Evolutionary conservation across 2,329 filamentous ascomycete genomes (phyloP).

Genomic region (Geosmithia morbida): DNA sequence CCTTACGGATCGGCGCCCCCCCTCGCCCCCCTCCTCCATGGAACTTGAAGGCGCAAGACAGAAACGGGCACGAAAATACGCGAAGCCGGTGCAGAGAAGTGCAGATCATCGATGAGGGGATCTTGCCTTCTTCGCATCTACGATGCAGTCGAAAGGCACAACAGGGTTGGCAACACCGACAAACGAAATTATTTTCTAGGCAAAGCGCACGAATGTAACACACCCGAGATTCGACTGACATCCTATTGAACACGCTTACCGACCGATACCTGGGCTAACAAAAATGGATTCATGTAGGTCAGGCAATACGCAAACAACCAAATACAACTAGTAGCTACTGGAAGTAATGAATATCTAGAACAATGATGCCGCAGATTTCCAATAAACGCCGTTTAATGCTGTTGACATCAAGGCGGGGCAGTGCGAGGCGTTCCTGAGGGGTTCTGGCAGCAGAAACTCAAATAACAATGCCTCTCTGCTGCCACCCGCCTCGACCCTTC

Average conservation of each 20-base stretch:
- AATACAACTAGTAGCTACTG: too few species aligned
- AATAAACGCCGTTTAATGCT: neutral
- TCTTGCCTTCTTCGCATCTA: too few species aligned
- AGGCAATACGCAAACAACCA: too few species aligned
- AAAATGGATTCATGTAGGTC: neutral
- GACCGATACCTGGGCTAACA: too few species aligned
- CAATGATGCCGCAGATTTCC: neutral
- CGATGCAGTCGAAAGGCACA: too few species aligned
- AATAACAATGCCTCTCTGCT: constrained; percentile 56
- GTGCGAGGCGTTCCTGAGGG: too few species aligned
- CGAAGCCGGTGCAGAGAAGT: neutral
- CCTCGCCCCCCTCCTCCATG: neutral
- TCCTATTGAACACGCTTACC: too few species aligned
- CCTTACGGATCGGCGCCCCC: neutral
- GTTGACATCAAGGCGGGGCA: neutral
- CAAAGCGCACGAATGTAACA: too few species aligned
- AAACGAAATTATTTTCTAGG: too few species aligned
- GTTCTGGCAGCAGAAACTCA: constrained; percentile 8
- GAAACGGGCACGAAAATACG: neutral
- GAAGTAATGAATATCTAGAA: neutral
- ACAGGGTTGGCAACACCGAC: too few species aligned
- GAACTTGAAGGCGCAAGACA: neutral
- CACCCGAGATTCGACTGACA: too few species aligned
- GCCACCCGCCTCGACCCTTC: constrained; percentile 67
- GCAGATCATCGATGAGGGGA: neutral